Percentiles rank a stretch among this genome's conserved stretches.
phyloP scores from a whole-genome alignment of 192 early-diverging fungal species.

The Coemansia javaensis region DNA sequence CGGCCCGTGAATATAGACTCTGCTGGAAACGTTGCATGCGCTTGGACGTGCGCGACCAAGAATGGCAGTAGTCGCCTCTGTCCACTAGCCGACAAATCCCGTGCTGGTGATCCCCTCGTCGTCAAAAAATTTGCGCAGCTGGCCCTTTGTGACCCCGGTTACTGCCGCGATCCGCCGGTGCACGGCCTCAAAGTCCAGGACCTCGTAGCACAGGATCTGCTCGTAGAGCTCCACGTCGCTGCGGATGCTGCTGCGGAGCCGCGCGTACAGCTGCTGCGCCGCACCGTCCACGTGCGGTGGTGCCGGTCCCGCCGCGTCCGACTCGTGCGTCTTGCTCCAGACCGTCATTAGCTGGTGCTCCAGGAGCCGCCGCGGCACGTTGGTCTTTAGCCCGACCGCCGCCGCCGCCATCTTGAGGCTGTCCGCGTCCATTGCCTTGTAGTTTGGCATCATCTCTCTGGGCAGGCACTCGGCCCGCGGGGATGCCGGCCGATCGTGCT shows the following conservation, averaged over 20 bases:
- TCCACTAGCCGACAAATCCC: no score
- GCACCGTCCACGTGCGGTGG: not conserved
- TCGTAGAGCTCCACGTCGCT: constrained; percentile 4
- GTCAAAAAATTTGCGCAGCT: constrained; percentile 15
- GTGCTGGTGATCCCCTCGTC: constrained; percentile 7
- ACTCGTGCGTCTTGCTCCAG: constrained; percentile 9
- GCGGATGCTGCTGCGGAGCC: constrained; percentile 2
- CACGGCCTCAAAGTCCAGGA: constrained; percentile 6
- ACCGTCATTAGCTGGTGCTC: constrained; percentile 17
- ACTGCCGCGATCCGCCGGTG: not conserved
- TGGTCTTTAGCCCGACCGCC: constrained; percentile 9
- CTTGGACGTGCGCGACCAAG: no score
- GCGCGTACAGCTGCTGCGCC: not conserved
- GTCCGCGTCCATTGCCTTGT: constrained; percentile 2
- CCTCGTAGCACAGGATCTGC: constrained; percentile 9
- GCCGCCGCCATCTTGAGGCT: constrained; percentile 8
- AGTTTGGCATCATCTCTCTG: constrained; percentile 3
- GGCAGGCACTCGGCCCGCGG: no score
- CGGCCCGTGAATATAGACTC: no score
- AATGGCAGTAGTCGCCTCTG: no score
- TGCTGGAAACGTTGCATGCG: no score
- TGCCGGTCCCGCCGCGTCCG: not conserved
- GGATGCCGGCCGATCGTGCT: no score
- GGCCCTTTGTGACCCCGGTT: not conserved
- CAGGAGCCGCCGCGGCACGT: constrained; percentile 14